These are phyloP conservation scores for Tylopilus plumbeoviolaceoides DNA, from an alignment of 768 basidiomycete species.

Conservation along the genomic window DNA sequence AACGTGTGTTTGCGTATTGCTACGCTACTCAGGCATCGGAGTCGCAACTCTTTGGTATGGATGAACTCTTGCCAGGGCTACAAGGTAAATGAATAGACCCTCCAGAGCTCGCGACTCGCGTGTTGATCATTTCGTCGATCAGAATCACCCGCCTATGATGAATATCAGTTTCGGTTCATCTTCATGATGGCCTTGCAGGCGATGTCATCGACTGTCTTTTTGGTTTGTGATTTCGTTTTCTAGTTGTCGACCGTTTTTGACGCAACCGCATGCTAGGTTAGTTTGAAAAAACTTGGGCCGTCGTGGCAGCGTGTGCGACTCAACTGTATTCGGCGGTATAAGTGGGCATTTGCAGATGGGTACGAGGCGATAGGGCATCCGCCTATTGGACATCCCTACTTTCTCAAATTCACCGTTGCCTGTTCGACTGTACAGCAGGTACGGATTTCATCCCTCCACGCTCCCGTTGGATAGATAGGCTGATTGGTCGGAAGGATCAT, in stretches of 20 bases:
- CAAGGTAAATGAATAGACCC: slow-evolving; percentile 31
- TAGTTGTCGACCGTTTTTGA: not conserved
- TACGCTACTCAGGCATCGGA: slow-evolving; percentile 57
- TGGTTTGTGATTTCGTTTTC: slow-evolving; percentile 36
- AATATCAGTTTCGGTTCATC: slow-evolving; percentile 47
- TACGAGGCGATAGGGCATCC: too few species aligned
- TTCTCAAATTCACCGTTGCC: slow-evolving; percentile 42
- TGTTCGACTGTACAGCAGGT: slow-evolving; percentile 31
- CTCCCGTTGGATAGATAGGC: too few species aligned
- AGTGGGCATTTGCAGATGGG: slow-evolving; percentile 75
- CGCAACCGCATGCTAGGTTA: slow-evolving; percentile 36
- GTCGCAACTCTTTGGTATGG: slow-evolving; percentile 50
- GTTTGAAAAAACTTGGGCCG: slow-evolving; percentile 42
- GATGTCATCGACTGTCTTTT: slow-evolving; percentile 50
- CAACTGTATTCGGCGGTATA: slow-evolving; percentile 65
- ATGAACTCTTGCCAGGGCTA: slow-evolving; percentile 40
- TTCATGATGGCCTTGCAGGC: slow-evolving; percentile 56
- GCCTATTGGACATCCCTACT: slow-evolving; percentile 55
- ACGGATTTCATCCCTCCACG: too few species aligned
- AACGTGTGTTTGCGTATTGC: slow-evolving; percentile 76
- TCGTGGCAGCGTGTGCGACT: slow-evolving; percentile 50
- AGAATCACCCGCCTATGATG: slow-evolving; percentile 33
- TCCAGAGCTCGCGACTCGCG: not conserved
- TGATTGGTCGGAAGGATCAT: slow-evolving; percentile 28
- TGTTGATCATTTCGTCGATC: slow-evolving; percentile 1